Percentiles rank a stretch among this genome's conserved stretches.
Evolutionary conservation across 805 yeast genomes (phyloP).

Genomic region (Cyberlindnera japonica): DNA sequence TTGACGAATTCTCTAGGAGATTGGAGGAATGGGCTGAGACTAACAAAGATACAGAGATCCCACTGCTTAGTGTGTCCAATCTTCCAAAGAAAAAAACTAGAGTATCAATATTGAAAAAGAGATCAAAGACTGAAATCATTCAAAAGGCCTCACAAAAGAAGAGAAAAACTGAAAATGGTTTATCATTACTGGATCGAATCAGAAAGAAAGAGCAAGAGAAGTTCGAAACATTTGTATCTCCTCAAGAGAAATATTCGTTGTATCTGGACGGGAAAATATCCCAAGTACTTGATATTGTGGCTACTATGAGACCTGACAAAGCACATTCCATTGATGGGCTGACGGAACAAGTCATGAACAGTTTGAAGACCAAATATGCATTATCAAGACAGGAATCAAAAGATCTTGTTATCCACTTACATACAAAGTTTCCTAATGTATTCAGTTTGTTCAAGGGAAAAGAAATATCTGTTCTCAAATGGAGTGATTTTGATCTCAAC

Average conservation of each 20-base stretch:
- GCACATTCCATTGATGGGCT: slow-evolving; percentile 22
- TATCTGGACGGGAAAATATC: slow-evolving; percentile 30
- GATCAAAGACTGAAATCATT: slow-evolving; percentile 7
- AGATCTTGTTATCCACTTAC: slow-evolving; percentile 18
- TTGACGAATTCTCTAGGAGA: slow-evolving; percentile 9
- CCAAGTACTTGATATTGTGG: slow-evolving; percentile 31
- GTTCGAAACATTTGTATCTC: slow-evolving; percentile 14
- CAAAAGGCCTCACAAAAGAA: slow-evolving; percentile 5
- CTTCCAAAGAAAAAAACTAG: neutral
- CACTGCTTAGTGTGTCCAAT: slow-evolving; percentile 5
- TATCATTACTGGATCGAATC: slow-evolving; percentile 38
- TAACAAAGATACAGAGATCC: slow-evolving; percentile 16
- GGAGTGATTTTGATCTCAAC: slow-evolving; percentile 24
- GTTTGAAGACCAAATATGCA: slow-evolving; percentile 18
- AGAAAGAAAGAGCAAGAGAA: slow-evolving; percentile 33
- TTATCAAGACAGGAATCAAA: slow-evolving; percentile 21
- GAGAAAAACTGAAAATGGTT: slow-evolving; percentile 8
- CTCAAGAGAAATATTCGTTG: slow-evolving; percentile 24
- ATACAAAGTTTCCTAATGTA: slow-evolving; percentile 19
- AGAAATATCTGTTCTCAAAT: slow-evolving; percentile 18
- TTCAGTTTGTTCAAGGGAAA: slow-evolving; percentile 19
- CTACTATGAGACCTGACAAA: slow-evolving; percentile 21
- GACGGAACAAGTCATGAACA: slow-evolving; percentile 18
- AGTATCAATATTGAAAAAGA: slow-evolving; percentile 11
- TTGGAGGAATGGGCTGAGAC: slow-evolving; percentile 18